Conservation (phyloP, 352 stramenopile genomes). For the Pythium myriotylum region DNA sequence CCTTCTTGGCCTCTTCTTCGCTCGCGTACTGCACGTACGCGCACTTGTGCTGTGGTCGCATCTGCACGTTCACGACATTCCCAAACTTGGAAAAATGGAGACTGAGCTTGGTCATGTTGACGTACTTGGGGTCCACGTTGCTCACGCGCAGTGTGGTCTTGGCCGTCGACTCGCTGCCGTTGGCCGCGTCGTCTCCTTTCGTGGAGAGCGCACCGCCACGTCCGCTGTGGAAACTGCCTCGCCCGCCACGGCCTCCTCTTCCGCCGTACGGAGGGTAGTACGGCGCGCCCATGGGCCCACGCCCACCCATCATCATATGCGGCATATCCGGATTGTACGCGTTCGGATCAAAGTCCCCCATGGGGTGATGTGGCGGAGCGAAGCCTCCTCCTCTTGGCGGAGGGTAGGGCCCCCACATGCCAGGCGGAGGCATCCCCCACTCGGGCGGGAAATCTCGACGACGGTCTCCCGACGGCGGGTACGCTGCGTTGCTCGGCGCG, state of each 20-base stretch:
- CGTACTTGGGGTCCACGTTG: slow-evolving; percentile 87
- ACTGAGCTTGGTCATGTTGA: slow-evolving; percentile 89
- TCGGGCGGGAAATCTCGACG: slow-evolving; percentile 66
- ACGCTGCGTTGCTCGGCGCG: background rate
- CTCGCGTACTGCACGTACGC: slow-evolving; percentile 88
- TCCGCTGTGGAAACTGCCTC: slow-evolving; percentile 34
- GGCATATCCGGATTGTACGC: slow-evolving; percentile 75
- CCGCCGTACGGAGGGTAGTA: slow-evolving; percentile 26
- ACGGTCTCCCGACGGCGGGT: slow-evolving; percentile 34
- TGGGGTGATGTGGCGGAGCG: slow-evolving; percentile 27
- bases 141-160: slow-evolving; percentile 83
- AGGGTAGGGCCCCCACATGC: slow-evolving; percentile 66
- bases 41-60: slow-evolving; percentile 78
- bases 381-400: slow-evolving; percentile 41
- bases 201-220: slow-evolving; percentile 31
- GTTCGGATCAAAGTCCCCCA: slow-evolving; percentile 71
- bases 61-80: slow-evolving; percentile 89
- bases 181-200: slow-evolving; percentile 7
- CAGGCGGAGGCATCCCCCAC: slow-evolving; percentile 67
- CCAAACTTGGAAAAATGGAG: slow-evolving; percentile 89
- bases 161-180: slow-evolving; percentile 11
- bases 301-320: slow-evolving; percentile 71
- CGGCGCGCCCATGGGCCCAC: slow-evolving; percentile 17
- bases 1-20: slow-evolving; percentile 81
- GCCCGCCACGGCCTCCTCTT: slow-evolving; percentile 44